Evolutionary conservation across 75 land plant genomes (phyloP).

Genomic region (Sequoia sempervirens): DNA sequence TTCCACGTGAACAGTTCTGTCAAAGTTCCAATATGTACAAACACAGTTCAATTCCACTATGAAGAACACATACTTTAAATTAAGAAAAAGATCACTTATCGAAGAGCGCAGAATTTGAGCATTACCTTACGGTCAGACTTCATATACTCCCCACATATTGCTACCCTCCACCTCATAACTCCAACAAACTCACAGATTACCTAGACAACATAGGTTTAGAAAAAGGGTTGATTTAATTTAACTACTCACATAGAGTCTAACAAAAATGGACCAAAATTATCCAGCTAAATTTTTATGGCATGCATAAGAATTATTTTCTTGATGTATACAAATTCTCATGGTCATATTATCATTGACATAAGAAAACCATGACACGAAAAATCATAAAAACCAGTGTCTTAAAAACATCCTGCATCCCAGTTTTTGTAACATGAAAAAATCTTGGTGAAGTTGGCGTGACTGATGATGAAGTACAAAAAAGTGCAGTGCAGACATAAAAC

Average conservation of each 20-base stretch:
- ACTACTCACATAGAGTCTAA: background rate
- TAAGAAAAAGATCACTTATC: background rate
- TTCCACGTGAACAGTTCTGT: slow-evolving; percentile 90
- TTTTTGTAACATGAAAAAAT: slow-evolving; percentile 2
- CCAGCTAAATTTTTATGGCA: background rate
- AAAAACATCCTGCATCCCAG: background rate
- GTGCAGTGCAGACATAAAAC: background rate
- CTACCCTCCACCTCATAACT: slow-evolving; percentile 86
- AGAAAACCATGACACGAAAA: background rate
- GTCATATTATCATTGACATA: background rate
- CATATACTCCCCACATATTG: slow-evolving; percentile 96
- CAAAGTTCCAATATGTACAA: background rate
- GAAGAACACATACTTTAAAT: background rate
- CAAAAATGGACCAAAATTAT: background rate
- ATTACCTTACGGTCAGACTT: slow-evolving; percentile 74
- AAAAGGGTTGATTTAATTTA: background rate
- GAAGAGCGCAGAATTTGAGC: background rate
- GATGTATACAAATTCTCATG: background rate
- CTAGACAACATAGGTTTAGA: slow-evolving; percentile 23
- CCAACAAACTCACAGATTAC: slow-evolving; percentile 80
- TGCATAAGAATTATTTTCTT: background rate
- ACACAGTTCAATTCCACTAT: background rate
- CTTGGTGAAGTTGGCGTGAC: background rate
- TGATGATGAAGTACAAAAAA: background rate
- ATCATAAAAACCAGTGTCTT: background rate